Percentiles rank a stretch among this genome's conserved stretches.
These are phyloP conservation scores for Podospora anserina DNA, from an alignment of 495 filamentous ascomycete species.

Conservation along the genomic window DNA sequence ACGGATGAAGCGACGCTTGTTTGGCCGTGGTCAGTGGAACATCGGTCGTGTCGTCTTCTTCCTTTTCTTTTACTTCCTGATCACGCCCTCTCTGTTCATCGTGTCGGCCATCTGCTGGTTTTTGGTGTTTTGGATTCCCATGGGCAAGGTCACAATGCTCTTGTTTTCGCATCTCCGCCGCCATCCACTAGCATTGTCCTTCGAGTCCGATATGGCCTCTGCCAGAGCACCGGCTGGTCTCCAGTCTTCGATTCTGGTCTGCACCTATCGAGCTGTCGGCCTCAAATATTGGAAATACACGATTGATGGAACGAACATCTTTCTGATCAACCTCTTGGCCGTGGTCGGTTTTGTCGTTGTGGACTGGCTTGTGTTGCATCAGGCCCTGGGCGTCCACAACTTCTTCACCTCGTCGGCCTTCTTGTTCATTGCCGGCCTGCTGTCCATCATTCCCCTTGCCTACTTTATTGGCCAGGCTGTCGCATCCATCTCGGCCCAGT, in stretches of 20 bases:
- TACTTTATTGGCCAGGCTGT: slow-evolving; percentile 99
- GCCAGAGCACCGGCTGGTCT: slow-evolving; percentile 64
- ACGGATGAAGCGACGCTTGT: slow-evolving; percentile 80
- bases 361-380: slow-evolving; percentile 77
- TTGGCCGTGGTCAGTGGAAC: slow-evolving; percentile 95
- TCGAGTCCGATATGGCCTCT: slow-evolving; percentile 79
- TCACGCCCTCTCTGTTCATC: slow-evolving; percentile 83
- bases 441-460: slow-evolving; percentile 94
- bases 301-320: slow-evolving; percentile 96
- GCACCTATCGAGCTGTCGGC: slow-evolving; percentile 94
- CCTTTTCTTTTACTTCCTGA: slow-evolving; percentile 89
- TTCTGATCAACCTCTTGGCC: slow-evolving; percentile 92
- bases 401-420: slow-evolving; percentile 75
- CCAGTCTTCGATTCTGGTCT: slow-evolving; percentile 85
- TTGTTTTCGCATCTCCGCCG: slow-evolving; percentile 88
- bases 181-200: slow-evolving; percentile 88
- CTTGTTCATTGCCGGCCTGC: slow-evolving; percentile 77
- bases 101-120: slow-evolving; percentile 91
- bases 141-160: slow-evolving; percentile 91
- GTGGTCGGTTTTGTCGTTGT: slow-evolving; percentile 89
- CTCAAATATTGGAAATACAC: slow-evolving; percentile 99
- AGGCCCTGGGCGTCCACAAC: slow-evolving; percentile 62
- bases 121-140: slow-evolving; percentile 95
- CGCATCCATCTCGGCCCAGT: slow-evolving; percentile 98
- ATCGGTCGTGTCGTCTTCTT: slow-evolving; percentile 93